A percentile compares a stretch with the other conserved stretches of the same genome.
phyloP scores from a whole-genome alignment of 345 rosid species.

The Microcos paniculata region DNA sequence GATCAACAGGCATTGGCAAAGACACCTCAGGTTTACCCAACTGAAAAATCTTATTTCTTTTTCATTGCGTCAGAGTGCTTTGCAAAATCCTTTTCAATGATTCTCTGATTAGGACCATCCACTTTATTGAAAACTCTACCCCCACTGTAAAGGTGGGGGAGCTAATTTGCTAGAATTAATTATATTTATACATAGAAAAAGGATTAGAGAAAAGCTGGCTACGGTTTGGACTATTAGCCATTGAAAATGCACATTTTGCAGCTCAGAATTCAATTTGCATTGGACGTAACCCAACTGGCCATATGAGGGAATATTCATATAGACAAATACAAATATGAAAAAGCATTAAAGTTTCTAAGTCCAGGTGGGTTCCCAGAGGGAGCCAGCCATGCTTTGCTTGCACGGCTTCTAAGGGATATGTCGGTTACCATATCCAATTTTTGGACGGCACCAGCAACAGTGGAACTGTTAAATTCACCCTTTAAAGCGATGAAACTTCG shows the following conservation, averaged over 20 bases:
- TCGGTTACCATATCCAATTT: neutral
- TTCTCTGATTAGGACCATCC: no score
- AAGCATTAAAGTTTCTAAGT: neutral
- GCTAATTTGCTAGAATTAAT: no score
- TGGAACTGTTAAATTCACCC: neutral
- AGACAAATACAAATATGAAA: neutral
- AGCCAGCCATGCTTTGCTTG: slow-evolving; percentile 6
- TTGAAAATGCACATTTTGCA: neutral
- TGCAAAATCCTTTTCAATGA: no score
- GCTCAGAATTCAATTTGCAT: neutral
- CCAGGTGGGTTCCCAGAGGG: neutral
- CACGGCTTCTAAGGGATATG: neutral
- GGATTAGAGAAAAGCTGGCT: neutral
- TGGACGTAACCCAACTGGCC: neutral
- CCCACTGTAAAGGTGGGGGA: no score
- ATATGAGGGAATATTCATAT: neutral
- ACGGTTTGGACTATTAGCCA: neutral
- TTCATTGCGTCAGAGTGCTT: no score
- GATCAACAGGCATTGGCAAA: no score
- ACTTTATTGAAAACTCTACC: no score
- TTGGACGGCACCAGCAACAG: neutral
- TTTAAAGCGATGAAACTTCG: no score
- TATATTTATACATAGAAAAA: no score
- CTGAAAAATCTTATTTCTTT: no score
- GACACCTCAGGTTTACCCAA: no score